Base-by-base conservation (phyloP, 2,329 filamentous ascomycete species). In the Neobulgaria alba region DNA sequence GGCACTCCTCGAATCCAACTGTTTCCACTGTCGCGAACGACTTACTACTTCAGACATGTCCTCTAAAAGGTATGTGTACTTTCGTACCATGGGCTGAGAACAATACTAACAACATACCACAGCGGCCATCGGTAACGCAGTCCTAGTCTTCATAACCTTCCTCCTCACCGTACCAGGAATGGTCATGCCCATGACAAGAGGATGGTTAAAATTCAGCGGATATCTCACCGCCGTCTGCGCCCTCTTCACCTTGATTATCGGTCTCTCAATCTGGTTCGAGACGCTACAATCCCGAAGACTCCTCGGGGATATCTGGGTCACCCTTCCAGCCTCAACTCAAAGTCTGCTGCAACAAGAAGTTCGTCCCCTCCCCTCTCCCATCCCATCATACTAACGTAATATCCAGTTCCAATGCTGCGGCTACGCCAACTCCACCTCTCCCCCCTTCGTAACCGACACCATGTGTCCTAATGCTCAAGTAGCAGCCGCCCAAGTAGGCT, bases 341-440 rank as follows among this genome's bases (percentile, higher is more conserved):
- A 75, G 73, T 49, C 64, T 89, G 39, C 69, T 92, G 58, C 84
- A 92, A 62, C 71, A 75, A 52, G 69, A 73, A 57, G 82, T 86
- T 65, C 39, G 73, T 19, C 20, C n/a, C 3, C 20, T 37, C 18
- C 5, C 23, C 16, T 31, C 17, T 33, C 19, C 7, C 15, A 4
- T 20, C 26, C 18, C 32, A 7, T 31, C 14, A 35, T 36, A 30
- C 36, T 51, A 39, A 49, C 39, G 47, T 52, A 3, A 17, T 42
- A 55, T 26, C 23, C 56, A 87, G 78, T 89, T 90, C 60, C 60
- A 76, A 53, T 92, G 85, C 74, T 92, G 85, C 54, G 85, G 85
- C 47, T 92, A 85, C 65, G 65, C 75, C 52, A 86, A 88, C 64
- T 77, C 73, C 60, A 82, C 79, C 3, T 71, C 75, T 10, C 82